Conservation (phyloP, 139 green algal species). For the Pseudopediastrum boryanum region DNA sequence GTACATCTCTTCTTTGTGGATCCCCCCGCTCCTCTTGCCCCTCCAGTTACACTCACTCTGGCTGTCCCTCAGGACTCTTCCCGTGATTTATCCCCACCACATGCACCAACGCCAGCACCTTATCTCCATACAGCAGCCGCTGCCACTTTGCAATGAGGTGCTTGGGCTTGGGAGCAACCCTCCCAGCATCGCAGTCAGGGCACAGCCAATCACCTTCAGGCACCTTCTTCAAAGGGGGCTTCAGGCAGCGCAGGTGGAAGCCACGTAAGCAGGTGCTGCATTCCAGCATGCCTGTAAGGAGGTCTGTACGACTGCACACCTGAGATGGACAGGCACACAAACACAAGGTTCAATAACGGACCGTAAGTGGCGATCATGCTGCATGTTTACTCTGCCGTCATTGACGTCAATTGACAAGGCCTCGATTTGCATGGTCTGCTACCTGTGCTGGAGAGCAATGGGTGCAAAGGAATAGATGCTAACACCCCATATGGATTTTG, state of each 20-base stretch:
- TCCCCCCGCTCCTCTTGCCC: no score
- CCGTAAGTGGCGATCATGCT: no score
- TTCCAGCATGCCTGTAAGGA: constrained; percentile 75
- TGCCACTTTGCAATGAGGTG: constrained; percentile 22
- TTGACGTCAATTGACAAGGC: no score
- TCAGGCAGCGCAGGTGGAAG: constrained; percentile 88
- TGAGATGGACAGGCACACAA: no score
- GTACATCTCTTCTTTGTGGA: no score
- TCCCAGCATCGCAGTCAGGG: constrained; percentile 34
- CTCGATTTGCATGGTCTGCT: no score
- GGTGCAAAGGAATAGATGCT: no score
- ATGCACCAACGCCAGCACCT: constrained; percentile 56
- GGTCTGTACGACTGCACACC: background rate
- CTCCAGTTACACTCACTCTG: constrained; percentile 32
- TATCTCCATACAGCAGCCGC: constrained; percentile 44
- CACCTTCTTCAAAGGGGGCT: constrained; percentile 72
- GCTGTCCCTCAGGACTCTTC: constrained; percentile 6
- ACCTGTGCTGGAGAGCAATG: no score
- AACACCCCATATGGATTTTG: no score
- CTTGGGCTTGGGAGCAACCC: background rate
- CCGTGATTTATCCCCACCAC: constrained; percentile 49
- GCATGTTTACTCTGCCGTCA: no score
- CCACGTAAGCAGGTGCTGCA: constrained; percentile 86
- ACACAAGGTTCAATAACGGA: no score
- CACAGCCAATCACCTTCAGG: constrained; percentile 63